Percentiles rank a stretch among this genome's conserved stretches.
Evolutionary conservation across 2,329 filamentous ascomycete species (phyloP).

Genomic region (Knufia petricola): DNA sequence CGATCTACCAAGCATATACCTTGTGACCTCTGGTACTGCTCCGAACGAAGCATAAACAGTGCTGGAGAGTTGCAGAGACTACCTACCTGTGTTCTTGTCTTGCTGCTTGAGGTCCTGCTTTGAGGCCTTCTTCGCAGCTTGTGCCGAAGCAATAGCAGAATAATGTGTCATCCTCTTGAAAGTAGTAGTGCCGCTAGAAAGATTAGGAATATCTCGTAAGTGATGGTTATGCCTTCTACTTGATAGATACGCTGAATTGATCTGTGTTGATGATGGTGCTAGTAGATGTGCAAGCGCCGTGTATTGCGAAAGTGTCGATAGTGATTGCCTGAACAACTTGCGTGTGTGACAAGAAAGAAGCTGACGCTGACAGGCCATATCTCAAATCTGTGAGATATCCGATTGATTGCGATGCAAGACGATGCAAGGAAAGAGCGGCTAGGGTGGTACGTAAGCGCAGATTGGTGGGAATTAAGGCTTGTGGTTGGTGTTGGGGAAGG

Average conservation of each 20-base stretch:
- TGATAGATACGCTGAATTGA: not conserved
- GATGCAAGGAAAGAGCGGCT: not conserved
- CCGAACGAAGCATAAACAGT: not conserved
- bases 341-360: not conserved
- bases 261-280: not conserved
- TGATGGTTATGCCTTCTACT: constrained; percentile 4
- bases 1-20: too few species aligned
- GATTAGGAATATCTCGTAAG: not conserved
- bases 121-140: constrained; percentile 1
- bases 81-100: constrained; percentile 5
- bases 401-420: not conserved
- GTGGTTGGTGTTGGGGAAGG: constrained; percentile 8
- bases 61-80: not conserved
- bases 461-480: not conserved
- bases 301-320: not conserved
- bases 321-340: not conserved
- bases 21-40: too few species aligned
- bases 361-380: constrained; percentile 8
- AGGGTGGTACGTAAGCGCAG: not conserved
- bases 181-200: not conserved
- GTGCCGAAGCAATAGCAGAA: not conserved
- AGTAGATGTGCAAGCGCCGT: not conserved
- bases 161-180: not conserved
- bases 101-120: not conserved
- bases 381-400: not conserved